Evolutionary conservation across 805 yeast genomes (phyloP).

Genomic region (Isabelozyma rhagii): DNA sequence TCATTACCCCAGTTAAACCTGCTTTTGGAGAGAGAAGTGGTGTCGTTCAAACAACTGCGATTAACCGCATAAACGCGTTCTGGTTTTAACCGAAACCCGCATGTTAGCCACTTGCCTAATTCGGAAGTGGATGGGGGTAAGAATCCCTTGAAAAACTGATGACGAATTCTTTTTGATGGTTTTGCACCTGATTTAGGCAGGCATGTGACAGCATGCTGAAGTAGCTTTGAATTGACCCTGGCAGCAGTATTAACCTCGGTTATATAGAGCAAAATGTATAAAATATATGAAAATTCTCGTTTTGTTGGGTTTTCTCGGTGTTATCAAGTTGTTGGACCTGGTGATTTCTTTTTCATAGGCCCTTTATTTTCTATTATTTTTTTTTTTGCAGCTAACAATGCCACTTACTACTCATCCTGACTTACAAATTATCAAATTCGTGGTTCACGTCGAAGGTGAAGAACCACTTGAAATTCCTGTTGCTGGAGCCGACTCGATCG

Average conservation of each 20-base stretch:
- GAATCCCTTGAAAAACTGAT: too few species aligned
- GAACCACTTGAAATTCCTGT: constrained; percentile 22
- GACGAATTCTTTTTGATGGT: too few species aligned
- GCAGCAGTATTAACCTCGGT: neutral
- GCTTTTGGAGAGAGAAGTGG: constrained; percentile 52
- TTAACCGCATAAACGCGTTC: neutral
- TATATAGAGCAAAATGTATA: neutral
- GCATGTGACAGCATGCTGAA: too few species aligned
- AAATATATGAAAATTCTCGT: neutral
- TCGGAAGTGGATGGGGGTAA: too few species aligned
- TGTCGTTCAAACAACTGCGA: constrained; percentile 36
- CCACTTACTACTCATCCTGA: constrained; percentile 20
- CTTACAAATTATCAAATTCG: constrained; percentile 28
- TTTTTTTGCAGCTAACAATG: neutral
- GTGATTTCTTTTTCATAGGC: too few species aligned
- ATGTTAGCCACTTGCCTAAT: too few species aligned
- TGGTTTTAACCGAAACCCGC: too few species aligned
- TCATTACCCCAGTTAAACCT: constrained; percentile 40
- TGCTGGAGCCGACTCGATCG: constrained; percentile 23
- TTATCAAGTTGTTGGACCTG: too few species aligned
- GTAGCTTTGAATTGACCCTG: neutral
- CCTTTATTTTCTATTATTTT: neutral
- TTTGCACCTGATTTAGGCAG: too few species aligned
- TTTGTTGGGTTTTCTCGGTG: neutral
- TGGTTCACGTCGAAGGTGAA: constrained; percentile 27